Conservation (phyloP, 495 filamentous ascomycete species). For the Aspergillus nidulans region DNA sequence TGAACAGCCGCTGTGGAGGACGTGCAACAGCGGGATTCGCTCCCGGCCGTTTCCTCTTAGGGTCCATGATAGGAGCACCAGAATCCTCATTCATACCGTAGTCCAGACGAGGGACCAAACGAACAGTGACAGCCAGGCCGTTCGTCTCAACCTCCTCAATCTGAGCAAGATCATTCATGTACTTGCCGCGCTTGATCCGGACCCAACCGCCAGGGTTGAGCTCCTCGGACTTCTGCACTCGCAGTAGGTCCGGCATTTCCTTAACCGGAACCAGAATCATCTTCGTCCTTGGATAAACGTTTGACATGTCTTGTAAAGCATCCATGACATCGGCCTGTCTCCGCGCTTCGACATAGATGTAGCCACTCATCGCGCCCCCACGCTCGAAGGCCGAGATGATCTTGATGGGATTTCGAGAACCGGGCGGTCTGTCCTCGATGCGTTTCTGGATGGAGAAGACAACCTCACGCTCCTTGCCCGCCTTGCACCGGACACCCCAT, state of each 20-base stretch:
- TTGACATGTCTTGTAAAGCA: conserved; percentile 74
- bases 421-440: conserved; percentile 66
- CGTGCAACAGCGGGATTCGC: conserved; percentile 46
- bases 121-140: conserved; percentile 79
- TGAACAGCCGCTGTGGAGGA: conserved; percentile 91
- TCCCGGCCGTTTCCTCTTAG: conserved; percentile 74
- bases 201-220: conserved; percentile 88
- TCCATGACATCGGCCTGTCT: conserved; percentile 79
- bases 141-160: conserved; percentile 92
- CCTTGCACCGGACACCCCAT: conserved; percentile 89
- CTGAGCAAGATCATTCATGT: conserved; percentile 85
- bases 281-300: conserved; percentile 80
- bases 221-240: conserved; percentile 79
- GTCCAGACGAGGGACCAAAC: conserved; percentile 84
- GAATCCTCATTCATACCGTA: conserved; percentile 84
- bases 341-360: conserved; percentile 90
- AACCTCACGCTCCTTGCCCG: conserved; percentile 90
- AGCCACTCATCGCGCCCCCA: conserved; percentile 80
- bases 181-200: conserved; percentile 77
- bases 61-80: conserved; percentile 47
- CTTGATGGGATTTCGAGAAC: conserved; percentile 68
- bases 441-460: conserved; percentile 80
- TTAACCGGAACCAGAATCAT: conserved; percentile 87
- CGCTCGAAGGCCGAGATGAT: conserved; percentile 90
- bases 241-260: conserved; percentile 95